These are phyloP conservation scores for Fonsecaea erecta DNA, from an alignment of 2,329 filamentous ascomycete genomes.

Conservation along the genomic window DNA sequence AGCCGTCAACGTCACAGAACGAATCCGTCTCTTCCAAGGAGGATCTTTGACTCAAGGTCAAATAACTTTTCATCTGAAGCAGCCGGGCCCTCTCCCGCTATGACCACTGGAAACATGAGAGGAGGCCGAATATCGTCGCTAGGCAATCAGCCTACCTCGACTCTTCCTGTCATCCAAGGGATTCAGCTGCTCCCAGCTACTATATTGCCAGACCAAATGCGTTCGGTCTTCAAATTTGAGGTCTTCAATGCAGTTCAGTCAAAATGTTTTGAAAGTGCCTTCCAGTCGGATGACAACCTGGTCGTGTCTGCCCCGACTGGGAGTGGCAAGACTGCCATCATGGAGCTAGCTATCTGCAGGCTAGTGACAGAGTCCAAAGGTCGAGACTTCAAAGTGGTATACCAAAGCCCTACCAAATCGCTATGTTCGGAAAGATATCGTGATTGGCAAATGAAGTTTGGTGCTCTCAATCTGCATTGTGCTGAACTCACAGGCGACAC, in stretches of 20 bases:
- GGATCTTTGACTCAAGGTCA: background rate
- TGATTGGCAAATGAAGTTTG: conserved; percentile 80
- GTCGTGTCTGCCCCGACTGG: conserved; percentile 82
- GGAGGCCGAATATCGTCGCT: background rate
- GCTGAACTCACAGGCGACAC: conserved; percentile 84
- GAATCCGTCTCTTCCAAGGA: background rate
- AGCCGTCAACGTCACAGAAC: conserved; percentile 19
- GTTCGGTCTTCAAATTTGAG: conserved; percentile 71
- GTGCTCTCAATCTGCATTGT: conserved; percentile 67
- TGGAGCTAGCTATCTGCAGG: conserved; percentile 81
- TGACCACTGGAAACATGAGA: background rate
- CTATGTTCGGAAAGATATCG: conserved; percentile 75
- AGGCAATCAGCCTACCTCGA: background rate
- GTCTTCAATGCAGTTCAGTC: conserved; percentile 84
- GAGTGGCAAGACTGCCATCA: conserved; percentile 80
- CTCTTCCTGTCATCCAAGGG: conserved; percentile 58
- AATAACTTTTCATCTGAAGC: background rate
- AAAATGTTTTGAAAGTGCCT: conserved; percentile 72
- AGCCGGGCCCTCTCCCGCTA: background rate
- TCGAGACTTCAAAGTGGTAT: conserved; percentile 77
- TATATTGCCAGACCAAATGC: conserved; percentile 70
- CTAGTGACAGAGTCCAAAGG: conserved; percentile 62
- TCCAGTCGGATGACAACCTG: conserved; percentile 72
- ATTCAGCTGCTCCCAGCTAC: conserved; percentile 64
- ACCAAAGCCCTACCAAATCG: conserved; percentile 83